Evolutionary conservation across 2,329 filamentous ascomycete genomes (phyloP).

Genomic region (Clonostachys solani): DNA sequence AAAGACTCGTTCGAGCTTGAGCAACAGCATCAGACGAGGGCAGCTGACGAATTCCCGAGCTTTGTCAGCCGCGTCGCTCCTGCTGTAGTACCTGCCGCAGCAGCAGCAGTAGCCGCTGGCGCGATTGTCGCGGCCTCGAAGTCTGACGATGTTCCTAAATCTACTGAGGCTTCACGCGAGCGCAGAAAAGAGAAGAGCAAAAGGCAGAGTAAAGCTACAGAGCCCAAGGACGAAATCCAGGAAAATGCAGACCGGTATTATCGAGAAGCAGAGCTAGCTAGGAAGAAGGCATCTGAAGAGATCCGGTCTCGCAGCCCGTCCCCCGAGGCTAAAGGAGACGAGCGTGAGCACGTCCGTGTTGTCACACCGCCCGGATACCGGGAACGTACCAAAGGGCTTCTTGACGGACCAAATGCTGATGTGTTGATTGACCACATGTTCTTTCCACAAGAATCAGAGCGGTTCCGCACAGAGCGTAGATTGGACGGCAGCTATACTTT

Average conservation of each 20-base stretch:
- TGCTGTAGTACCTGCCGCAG: constrained; percentile 38
- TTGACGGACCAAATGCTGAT: constrained; percentile 58
- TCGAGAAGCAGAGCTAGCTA: constrained; percentile 48
- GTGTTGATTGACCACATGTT: constrained; percentile 57
- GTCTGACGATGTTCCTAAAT: constrained; percentile 22
- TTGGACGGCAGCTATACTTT: constrained; percentile 13
- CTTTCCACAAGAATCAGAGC: constrained; percentile 43
- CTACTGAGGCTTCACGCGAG: constrained; percentile 26
- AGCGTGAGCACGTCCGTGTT: constrained; percentile 35
- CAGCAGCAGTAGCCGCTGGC: constrained; percentile 41
- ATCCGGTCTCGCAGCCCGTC: constrained; percentile 47
- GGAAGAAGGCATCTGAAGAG: constrained; percentile 48
- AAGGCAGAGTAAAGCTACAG: constrained; percentile 1
- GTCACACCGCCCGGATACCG: constrained; percentile 45
- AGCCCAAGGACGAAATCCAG: constrained; percentile 39
- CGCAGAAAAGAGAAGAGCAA: constrained; percentile 2
- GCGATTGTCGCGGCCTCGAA: constrained; percentile 37
- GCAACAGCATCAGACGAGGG: constrained; percentile 17
- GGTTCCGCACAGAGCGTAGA: constrained; percentile 41
- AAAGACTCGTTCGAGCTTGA: constrained; percentile 44
- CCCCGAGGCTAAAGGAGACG: constrained; percentile 31
- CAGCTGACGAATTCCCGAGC: constrained; percentile 11
- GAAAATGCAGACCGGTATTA: constrained; percentile 56
- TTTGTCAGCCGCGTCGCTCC: constrained; percentile 39
- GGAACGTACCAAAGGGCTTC: constrained; percentile 38